These are phyloP conservation scores for Fusarium mexicanum DNA, from an alignment of 2,329 filamentous ascomycete species.

Conservation along the genomic window DNA sequence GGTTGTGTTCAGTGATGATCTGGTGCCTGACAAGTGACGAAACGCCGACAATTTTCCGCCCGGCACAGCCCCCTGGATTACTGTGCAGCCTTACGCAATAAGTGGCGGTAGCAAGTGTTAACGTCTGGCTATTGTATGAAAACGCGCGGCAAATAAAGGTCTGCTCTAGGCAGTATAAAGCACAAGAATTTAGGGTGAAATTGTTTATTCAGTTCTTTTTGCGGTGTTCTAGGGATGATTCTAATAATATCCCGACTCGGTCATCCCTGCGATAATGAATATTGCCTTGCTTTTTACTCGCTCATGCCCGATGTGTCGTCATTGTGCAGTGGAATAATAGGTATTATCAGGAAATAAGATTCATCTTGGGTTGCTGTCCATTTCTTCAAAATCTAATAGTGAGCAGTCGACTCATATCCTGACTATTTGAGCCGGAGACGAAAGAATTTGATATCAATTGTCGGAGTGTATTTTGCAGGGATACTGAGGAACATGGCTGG, in stretches of 20 bases:
- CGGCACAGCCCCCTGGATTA: slow-evolving; percentile 46
- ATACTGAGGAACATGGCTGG: neutral
- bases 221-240: neutral
- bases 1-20: slow-evolving; percentile 42
- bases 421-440: neutral
- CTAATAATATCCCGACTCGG: neutral
- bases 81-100: slow-evolving; percentile 40
- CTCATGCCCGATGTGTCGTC: slow-evolving; percentile 36
- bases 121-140: slow-evolving; percentile 10
- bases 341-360: slow-evolving; percentile 15
- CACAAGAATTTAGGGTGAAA: neutral
- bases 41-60: slow-evolving; percentile 50
- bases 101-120: slow-evolving; percentile 30
- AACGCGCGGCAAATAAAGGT: slow-evolving; percentile 27
- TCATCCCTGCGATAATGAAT: slow-evolving; percentile 3
- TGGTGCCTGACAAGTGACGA: slow-evolving; percentile 50
- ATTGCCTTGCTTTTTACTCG: slow-evolving; percentile 24
- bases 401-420: slow-evolving; percentile 19
- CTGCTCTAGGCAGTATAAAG: slow-evolving; percentile 7
- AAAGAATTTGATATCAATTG: neutral
- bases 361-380: slow-evolving; percentile 14
- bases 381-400: slow-evolving; percentile 22
- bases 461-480: slow-evolving; percentile 5
- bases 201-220: neutral
- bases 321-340: slow-evolving; percentile 36